A percentile compares a stretch with the other conserved stretches of the same genome.
Conservation (phyloP, 2,329 filamentous ascomycete species). For the Colletotrichum sp. region DNA sequence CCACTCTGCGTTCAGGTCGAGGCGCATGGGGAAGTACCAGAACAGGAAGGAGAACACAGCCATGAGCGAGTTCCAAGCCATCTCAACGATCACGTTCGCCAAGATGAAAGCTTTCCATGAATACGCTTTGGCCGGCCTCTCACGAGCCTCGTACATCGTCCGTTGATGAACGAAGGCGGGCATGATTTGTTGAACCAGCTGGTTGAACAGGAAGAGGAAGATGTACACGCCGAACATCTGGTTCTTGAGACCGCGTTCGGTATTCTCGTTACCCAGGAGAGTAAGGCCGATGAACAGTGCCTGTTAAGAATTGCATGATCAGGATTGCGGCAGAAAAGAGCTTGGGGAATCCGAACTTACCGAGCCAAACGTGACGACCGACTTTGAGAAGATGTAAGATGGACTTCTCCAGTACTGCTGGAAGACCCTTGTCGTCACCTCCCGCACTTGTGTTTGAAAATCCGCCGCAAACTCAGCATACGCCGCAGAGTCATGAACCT, state of each 20-base stretch:
- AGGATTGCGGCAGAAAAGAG: neutral
- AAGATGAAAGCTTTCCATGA: conserved; percentile 72
- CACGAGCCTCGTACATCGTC: conserved; percentile 68
- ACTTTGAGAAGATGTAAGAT: conserved; percentile 76
- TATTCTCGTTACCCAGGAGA: conserved; percentile 61
- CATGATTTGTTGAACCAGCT: conserved; percentile 55
- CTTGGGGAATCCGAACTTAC: conserved; percentile 1
- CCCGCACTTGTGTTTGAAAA: conserved; percentile 62
- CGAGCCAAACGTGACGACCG: conserved; percentile 56
- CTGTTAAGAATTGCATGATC: neutral
- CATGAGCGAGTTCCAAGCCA: conserved; percentile 70
- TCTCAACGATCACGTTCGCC: conserved; percentile 69
- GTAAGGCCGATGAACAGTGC: conserved; percentile 70
- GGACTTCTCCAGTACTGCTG: conserved; percentile 82
- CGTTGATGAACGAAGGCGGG: conserved; percentile 71
- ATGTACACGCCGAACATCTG: conserved; percentile 72
- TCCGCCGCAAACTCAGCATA: conserved; percentile 65
- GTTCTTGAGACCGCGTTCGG: conserved; percentile 67
- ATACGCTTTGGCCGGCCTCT: conserved; percentile 70
- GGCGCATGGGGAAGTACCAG: conserved; percentile 73
- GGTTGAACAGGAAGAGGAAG: conserved; percentile 62
- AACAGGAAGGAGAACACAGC: conserved; percentile 64
- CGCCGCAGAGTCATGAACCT: neutral
- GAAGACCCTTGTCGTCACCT: conserved; percentile 70
- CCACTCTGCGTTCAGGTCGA: conserved; percentile 62